Evolutionary conservation across 2,329 filamentous ascomycete genomes (phyloP), one percentile per base, ranked within the genome.

Genomic region (Cladophialophora bantiana): DNA sequence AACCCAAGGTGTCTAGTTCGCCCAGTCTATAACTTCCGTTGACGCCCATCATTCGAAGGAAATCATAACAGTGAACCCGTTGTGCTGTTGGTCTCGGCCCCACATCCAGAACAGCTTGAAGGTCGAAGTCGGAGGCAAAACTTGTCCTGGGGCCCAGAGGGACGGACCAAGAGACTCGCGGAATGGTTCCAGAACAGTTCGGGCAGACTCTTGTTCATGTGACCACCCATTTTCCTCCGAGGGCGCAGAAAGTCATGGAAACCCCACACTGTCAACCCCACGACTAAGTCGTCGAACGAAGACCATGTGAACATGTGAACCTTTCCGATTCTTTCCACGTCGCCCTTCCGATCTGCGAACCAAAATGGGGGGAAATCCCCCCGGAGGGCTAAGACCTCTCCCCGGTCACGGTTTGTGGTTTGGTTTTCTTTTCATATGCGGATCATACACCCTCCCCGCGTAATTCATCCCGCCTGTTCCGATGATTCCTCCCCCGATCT

Each of bases 271-370:
- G 20, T 20, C 45, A 50, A 50, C 45, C 45, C 45, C 45, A 50
- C 45, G 20, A 31, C 45, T 26, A 26, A 50, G 20, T 50, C 26
- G 45, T 9, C 18, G 18, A 48, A 26, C 5, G 4, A 18, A 26
- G 45, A 13, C 45, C 45, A 50, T 26, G 45, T 50, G 45, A 50
- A 26, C 18, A 50, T 18, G 12, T 31, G 20, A 50, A 50, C 45
- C 18, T 50, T 50, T 50, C 45, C 45, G 45, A 50, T 31, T 50
- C 45, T 50, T 50, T 50, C 45, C 45, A 50, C 10, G 45, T 26
- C 9, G 45, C 18, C 42, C 45, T 50, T 26, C 45, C 45, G 45
- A 50, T 50, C 45, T 31, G 31, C 45, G 45, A 26, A 26, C 45
- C 45, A 31, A 9, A 31, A 31, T 6, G 13, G 45, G 45, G 45